Evolutionary conservation across 2,329 filamentous ascomycete species (phyloP).

Genomic region (Pestalotiopsis sp.): DNA sequence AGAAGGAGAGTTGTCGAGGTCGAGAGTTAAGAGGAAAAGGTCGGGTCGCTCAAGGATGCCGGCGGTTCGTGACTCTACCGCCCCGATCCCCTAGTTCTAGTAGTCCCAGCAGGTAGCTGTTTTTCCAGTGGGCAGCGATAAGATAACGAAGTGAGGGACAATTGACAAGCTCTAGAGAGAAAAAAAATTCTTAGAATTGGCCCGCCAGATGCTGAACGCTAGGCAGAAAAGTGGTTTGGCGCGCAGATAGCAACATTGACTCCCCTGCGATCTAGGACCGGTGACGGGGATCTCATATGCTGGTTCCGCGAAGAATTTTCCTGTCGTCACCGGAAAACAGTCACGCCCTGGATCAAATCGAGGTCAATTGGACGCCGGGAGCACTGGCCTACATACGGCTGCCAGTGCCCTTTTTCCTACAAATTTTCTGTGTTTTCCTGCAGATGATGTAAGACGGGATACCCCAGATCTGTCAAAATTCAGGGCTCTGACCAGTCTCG

Average conservation of each 20-base stretch:
- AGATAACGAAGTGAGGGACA: conserved; percentile 14
- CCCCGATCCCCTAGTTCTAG: conserved; percentile 4
- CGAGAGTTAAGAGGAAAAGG: no score
- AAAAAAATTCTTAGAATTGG: conserved; percentile 6
- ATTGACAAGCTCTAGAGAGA: neutral
- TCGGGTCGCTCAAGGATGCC: neutral
- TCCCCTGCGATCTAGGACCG: conserved; percentile 11
- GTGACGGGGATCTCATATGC: conserved; percentile 8
- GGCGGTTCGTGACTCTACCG: conserved; percentile 11
- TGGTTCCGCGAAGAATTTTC: conserved; percentile 7
- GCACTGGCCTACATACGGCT: neutral
- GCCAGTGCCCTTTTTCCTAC: neutral
- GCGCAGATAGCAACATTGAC: neutral
- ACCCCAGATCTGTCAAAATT: conserved; percentile 5
- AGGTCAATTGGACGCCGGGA: neutral
- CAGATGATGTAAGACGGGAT: conserved; percentile 6
- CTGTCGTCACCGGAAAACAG: neutral
- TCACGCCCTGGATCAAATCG: neutral
- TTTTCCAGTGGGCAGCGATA: conserved; percentile 15
- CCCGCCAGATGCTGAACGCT: conserved; percentile 4
- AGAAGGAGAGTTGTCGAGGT: neutral
- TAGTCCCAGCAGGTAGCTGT: neutral
- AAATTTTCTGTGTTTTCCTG: neutral
- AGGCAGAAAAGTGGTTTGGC: conserved; percentile 5
- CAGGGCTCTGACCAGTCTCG: conserved; percentile 3